phyloP scores from a whole-genome alignment of 1,284 basidiomycete species.

The Cryptococcus depauperatus region DNA sequence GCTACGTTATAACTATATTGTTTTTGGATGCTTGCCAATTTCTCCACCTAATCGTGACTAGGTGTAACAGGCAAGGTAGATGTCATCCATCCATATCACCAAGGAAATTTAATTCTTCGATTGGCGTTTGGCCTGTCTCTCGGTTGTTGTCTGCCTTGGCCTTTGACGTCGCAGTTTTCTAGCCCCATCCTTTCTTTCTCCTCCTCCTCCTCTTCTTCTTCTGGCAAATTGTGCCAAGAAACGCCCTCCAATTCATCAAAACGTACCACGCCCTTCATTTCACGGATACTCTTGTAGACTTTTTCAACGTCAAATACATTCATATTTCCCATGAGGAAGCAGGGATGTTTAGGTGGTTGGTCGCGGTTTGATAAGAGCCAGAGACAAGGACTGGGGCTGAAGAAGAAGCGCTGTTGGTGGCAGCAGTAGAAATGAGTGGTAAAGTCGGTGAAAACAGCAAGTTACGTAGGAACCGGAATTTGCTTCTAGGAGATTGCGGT shows the following conservation, averaged over 20 bases:
- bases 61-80: neutral
- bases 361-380: neutral
- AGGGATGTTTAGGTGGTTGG: neutral
- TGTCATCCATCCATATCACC: neutral
- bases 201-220: neutral
- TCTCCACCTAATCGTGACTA: neutral
- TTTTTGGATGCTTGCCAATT: neutral
- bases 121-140: too few relatives aligned
- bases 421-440: neutral
- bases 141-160: too few relatives aligned
- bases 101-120: neutral
- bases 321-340: too few relatives aligned
- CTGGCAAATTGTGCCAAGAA: neutral
- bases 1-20: too few relatives aligned
- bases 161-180: neutral
- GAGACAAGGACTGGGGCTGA: neutral
- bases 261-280: neutral
- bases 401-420: neutral
- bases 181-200: neutral
- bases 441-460: neutral
- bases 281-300: neutral
- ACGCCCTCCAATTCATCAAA: slow-evolving; percentile 6
- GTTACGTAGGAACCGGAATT: neutral
- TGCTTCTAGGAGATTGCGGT: neutral
- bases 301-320: slow-evolving; percentile 1